A percentile compares a stretch with the other conserved stretches of the same genome.
These are phyloP conservation scores for Luvunga scandens DNA, from an alignment of 345 rosid species.

Conservation along the genomic window DNA sequence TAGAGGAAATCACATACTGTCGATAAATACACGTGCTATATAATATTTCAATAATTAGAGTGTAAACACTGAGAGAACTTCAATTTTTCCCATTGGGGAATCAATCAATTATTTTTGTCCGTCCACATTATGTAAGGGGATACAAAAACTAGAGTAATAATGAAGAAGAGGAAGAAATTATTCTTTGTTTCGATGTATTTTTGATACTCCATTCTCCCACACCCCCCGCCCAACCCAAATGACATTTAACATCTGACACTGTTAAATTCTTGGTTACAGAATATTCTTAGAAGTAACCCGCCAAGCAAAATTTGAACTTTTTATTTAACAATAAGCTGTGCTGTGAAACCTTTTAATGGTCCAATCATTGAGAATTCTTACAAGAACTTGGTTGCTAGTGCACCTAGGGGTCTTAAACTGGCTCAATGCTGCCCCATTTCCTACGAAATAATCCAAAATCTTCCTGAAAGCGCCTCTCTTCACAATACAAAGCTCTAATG, in stretches of 20 bases:
- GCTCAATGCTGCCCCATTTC: conserved; percentile 79
- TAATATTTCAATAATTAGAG: too few relatives aligned
- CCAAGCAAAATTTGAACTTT: background rate
- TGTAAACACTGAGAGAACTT: too few relatives aligned
- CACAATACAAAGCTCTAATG: conserved; percentile 75
- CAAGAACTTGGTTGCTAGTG: conserved; percentile 54
- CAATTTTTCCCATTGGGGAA: too few relatives aligned
- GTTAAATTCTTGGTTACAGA: background rate
- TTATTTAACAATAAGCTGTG: conserved; percentile 45
- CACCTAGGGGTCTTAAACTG: conserved; percentile 97
- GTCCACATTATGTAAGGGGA: too few relatives aligned
- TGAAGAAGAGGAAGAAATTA: background rate
- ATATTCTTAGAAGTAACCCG: too few relatives aligned
- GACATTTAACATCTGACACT: background rate
- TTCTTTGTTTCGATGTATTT: background rate
- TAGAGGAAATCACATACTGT: too few relatives aligned
- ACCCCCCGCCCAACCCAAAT: too few relatives aligned
- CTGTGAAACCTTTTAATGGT: conserved; percentile 58
- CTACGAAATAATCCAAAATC: conserved; percentile 68
- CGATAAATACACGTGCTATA: too few relatives aligned
- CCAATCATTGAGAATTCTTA: conserved; percentile 60
- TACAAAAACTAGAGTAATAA: too few relatives aligned
- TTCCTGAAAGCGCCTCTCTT: conserved; percentile 73
- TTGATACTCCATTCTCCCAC: too few relatives aligned
- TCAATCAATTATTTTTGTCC: too few relatives aligned